A percentile compares a stretch with the other conserved stretches of the same genome.
These are phyloP conservation scores for Rhizopogon vulgaris DNA, from an alignment of 768 basidiomycete genomes.

Conservation along the genomic window DNA sequence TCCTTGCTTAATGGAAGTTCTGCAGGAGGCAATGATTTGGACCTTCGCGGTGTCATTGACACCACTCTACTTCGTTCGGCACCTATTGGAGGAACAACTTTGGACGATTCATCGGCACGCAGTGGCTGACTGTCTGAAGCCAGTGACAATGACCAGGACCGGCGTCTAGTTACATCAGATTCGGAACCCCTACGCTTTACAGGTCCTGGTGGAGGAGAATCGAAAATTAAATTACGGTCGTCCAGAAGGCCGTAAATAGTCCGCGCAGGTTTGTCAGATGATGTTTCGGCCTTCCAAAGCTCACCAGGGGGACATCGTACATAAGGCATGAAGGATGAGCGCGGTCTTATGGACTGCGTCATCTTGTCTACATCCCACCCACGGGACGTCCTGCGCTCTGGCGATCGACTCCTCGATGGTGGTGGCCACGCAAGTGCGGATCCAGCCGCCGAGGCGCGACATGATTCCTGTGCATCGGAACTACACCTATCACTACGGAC, in stretches of 20 bases:
- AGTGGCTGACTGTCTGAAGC: slow-evolving; percentile 23
- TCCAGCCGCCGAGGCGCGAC: slow-evolving; percentile 6
- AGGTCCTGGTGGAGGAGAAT: slow-evolving; percentile 15
- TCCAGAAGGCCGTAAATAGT: slow-evolving; percentile 1
- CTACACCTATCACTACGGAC: slow-evolving; percentile 6
- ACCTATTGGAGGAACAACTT: slow-evolving; percentile 21
- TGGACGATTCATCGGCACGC: slow-evolving; percentile 14
- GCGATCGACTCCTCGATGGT: not conserved
- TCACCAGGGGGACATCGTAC: slow-evolving; percentile 13
- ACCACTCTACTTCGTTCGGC: slow-evolving; percentile 22
- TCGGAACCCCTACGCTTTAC: slow-evolving; percentile 6
- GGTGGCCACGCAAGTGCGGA: slow-evolving; percentile 11
- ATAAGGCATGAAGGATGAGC: slow-evolving; percentile 10
- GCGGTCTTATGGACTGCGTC: slow-evolving; percentile 12
- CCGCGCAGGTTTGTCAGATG: not conserved
- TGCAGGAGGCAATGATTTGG: not conserved
- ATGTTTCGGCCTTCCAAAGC: slow-evolving; percentile 13
- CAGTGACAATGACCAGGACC: slow-evolving; percentile 16
- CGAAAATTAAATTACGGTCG: not conserved
- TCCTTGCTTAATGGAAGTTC: not conserved
- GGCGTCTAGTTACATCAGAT: slow-evolving; percentile 1
- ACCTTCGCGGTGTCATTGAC: slow-evolving; percentile 11
- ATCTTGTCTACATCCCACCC: slow-evolving; percentile 16
- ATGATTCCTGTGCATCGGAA: slow-evolving; percentile 2
- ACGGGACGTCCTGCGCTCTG: not conserved